phyloP scores from a whole-genome alignment of 1,139 yeast genomes.

The Geotrichum citri-aurantii region DNA sequence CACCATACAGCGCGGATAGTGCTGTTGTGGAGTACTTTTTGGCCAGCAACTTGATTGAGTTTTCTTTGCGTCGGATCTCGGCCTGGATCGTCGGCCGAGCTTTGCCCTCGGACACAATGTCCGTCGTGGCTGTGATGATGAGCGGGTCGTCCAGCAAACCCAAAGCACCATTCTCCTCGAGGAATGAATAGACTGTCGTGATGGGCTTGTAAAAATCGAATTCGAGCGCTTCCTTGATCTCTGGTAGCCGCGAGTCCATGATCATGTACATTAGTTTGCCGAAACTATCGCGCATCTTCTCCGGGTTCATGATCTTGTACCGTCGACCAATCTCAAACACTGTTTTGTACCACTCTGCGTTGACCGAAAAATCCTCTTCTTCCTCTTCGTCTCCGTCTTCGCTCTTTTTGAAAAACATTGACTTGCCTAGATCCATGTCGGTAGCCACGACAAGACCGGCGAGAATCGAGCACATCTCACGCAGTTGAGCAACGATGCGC shows the following conservation, averaged over 20 bases:
- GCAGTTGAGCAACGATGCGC: constrained; percentile 60
- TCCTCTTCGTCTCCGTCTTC: constrained; percentile 8
- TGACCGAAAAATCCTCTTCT: constrained; percentile 52
- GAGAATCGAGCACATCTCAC: constrained; percentile 66
- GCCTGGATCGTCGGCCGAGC: constrained; percentile 47
- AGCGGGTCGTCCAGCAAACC: constrained; percentile 49
- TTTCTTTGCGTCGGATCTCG: constrained; percentile 56
- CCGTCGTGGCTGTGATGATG: constrained; percentile 56
- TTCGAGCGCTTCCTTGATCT: constrained; percentile 59
- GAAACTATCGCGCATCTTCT: constrained; percentile 64
- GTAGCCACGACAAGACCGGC: constrained; percentile 72
- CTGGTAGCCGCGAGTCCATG: constrained; percentile 71
- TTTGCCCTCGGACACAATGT: constrained; percentile 53
- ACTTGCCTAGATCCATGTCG: constrained; percentile 59
- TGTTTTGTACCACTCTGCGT: constrained; percentile 61
- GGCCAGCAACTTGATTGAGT: constrained; percentile 54
- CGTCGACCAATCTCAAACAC: constrained; percentile 71
- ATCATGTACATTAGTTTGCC: constrained; percentile 75
- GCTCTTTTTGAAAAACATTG: constrained; percentile 36
- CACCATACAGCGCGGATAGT: constrained; percentile 4
- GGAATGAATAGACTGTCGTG: constrained; percentile 49
- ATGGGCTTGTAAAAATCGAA: constrained; percentile 67
- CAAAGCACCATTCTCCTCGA: constrained; percentile 35
- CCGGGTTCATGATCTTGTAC: constrained; percentile 75
- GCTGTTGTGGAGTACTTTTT: constrained; percentile 36